Evolutionary conservation across 169 alveolate species (phyloP), one percentile per base, ranked within the genome.

Genomic region (Plasmodium inui): DNA sequence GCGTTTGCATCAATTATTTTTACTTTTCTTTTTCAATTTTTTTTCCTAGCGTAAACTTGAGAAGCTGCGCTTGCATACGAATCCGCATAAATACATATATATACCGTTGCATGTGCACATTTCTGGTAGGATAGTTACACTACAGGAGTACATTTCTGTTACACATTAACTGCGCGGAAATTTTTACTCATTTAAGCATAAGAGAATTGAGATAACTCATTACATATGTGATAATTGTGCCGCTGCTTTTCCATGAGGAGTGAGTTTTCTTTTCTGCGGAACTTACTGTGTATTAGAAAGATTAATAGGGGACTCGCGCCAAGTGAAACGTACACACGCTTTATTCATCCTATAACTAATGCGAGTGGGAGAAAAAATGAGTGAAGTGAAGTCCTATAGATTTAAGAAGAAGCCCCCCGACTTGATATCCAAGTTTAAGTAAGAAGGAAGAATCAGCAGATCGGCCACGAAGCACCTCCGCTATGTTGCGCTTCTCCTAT

Each of bases 341-440:
- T 26, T 32, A 55, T 82, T 82, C 8, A 41, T 32, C 53, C 6
- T 30, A 82, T 22, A 57, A 82, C 8, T 9, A 50, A 82, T 34
- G 26, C 26, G 57, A 82, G 17, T 17, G 2, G 22, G 3, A 32
- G n/a, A 34, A 55, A 57, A 82, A 26, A 83, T 83, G 92, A 71
- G 3, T 83, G 30, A 71, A 17, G 85, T 44, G 9, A 50, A n/a
- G 37, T 74, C 93, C 39, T 85, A 85, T 76, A 85, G 79, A 28
- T 85, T 85, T 50, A 73, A 50, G 82, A 85, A 55, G 67, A 76
- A 85, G 32, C 84, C 93, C 28, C 93, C 93, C 22, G 81, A 74
- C 55, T 85, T 85, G 82, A 74, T 53, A 39, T 76, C 53, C 37
- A 73, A 32, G 17, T 85, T 85, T 74, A 84, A 85, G 93, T 85